Percentiles rank a stretch among this genome's conserved stretches.
Conservation (phyloP, 768 basidiomycete genomes). For the Chalciporus chontae region DNA sequence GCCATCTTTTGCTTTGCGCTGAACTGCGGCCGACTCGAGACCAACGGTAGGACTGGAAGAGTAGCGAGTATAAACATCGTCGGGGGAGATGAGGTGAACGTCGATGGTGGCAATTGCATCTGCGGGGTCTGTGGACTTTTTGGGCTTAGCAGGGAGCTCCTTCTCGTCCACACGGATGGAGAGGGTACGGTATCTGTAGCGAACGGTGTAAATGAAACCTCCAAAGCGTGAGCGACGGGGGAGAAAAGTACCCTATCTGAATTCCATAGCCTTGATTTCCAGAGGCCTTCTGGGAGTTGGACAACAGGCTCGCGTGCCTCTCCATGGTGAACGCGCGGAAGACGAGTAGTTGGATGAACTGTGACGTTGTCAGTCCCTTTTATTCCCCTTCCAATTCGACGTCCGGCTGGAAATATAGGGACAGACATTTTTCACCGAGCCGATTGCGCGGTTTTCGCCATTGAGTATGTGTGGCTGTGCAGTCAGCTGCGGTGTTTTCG, state of each 20-base stretch:
- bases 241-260: conserved; percentile 25
- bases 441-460: conserved; percentile 25
- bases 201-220: not conserved
- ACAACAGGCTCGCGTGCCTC: conserved; percentile 7
- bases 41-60: conserved; percentile 42
- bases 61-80: conserved; percentile 43
- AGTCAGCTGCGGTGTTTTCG: conserved; percentile 25
- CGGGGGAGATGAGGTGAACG: conserved; percentile 40
- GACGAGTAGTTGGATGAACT: not conserved
- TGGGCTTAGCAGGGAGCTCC: conserved; percentile 11
- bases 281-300: conserved; percentile 10
- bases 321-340: conserved; percentile 17
- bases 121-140: conserved; percentile 30
- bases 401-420: too few species aligned
- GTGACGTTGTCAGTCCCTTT: not conserved
- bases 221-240: not conserved
- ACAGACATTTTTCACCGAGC: too few species aligned
- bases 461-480: conserved; percentile 4
- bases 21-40: conserved; percentile 44
- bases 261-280: conserved; percentile 28
- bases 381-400: conserved; percentile 5
- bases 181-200: conserved; percentile 40
- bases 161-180: conserved; percentile 41
- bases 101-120: conserved; percentile 44
- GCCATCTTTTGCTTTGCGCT: conserved; percentile 36